Conservation (phyloP, 331 rosid genomes). For the Saraca asoca region DNA sequence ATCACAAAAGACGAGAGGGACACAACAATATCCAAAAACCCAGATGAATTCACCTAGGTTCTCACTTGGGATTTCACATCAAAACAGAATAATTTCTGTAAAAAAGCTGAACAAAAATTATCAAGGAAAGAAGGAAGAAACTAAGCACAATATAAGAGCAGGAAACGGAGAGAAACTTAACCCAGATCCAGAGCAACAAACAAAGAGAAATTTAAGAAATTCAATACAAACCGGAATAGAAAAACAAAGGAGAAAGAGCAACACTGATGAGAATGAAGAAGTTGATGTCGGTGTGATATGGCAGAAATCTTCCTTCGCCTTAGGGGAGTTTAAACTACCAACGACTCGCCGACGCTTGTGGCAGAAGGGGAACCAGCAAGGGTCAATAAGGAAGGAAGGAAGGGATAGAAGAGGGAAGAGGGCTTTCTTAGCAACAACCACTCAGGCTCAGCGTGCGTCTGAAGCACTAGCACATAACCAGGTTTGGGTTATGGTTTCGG, state of each 20-base stretch:
- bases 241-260: constrained; percentile 11
- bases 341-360: constrained; percentile 2
- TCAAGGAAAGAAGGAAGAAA: background rate
- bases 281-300: too few relatives aligned
- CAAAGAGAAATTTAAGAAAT: too few relatives aligned
- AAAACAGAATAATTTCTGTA: background rate
- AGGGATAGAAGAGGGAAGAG: background rate
- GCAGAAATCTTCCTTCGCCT: too few relatives aligned
- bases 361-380: background rate
- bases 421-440: background rate
- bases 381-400: background rate
- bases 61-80: background rate
- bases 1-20: background rate
- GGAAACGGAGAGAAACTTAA: too few relatives aligned
- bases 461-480: background rate
- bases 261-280: too few relatives aligned
- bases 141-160: too few relatives aligned
- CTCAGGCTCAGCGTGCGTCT: background rate
- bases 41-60: background rate
- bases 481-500: too few relatives aligned
- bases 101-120: background rate
- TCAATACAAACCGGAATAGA: too few relatives aligned
- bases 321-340: constrained; percentile 1
- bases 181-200: too few relatives aligned
- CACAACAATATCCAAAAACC: background rate